A percentile compares a stretch with the other conserved stretches of the same genome.
Evolutionary conservation across 176 grass and related monocot genomes (phyloP).

Genomic region (sorghum (Sorghum bicolor)): DNA sequence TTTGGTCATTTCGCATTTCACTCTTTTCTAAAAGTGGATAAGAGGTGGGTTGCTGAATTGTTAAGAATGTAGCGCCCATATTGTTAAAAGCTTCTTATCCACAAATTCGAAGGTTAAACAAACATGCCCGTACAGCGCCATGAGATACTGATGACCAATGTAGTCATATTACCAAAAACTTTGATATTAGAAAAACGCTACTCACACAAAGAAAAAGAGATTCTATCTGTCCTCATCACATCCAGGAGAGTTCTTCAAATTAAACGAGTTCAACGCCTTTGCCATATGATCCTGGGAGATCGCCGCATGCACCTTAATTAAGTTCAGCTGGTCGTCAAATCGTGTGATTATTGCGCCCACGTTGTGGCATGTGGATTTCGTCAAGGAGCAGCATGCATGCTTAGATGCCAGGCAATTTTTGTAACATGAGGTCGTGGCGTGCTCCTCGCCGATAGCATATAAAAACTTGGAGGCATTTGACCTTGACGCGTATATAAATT

Average conservation of each 20-base stretch:
- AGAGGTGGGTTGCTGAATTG: too few species aligned
- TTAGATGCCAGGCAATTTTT: background rate
- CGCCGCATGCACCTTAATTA: background rate
- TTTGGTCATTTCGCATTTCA: background rate
- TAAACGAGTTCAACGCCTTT: background rate
- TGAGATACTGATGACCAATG: background rate
- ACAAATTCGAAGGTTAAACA: too few species aligned
- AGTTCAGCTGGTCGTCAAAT: background rate
- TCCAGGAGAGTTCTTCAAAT: background rate
- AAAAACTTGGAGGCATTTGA: background rate
- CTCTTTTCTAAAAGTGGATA: background rate
- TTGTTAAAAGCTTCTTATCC: too few species aligned
- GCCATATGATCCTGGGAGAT: background rate
- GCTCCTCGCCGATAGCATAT: conserved; percentile 2
- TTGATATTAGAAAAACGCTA: background rate
- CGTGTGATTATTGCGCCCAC: background rate
- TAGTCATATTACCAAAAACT: background rate
- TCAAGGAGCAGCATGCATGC: background rate
- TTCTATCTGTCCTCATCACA: too few species aligned
- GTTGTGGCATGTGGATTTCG: background rate
- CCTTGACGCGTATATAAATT: conserved; percentile 33
- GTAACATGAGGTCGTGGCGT: background rate
- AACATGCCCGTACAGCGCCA: background rate
- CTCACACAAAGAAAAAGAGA: too few species aligned
- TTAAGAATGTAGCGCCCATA: too few species aligned